Evolutionary conservation across 805 yeast species (phyloP).

Genomic region (Tetrapisispora pingtungensis): DNA sequence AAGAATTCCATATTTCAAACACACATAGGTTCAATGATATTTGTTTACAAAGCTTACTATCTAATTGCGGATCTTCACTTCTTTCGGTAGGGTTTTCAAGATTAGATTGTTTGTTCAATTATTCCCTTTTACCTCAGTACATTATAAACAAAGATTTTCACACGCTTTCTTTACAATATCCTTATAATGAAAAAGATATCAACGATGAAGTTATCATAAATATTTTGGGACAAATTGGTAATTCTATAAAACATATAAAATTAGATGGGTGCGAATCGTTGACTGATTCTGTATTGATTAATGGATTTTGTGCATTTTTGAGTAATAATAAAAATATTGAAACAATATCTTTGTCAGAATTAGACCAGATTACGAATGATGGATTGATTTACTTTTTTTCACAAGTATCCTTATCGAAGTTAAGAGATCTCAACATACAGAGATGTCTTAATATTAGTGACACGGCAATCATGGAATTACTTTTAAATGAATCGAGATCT

Average conservation of each 20-base stretch:
- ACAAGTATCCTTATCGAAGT: constrained; percentile 39
- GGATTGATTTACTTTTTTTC: constrained; percentile 52
- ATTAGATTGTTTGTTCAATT: constrained; percentile 61
- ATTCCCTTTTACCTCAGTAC: constrained; percentile 57
- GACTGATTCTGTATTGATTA: constrained; percentile 51
- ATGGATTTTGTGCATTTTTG: constrained; percentile 53
- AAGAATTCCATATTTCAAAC: constrained; percentile 54
- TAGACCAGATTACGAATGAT: constrained; percentile 61
- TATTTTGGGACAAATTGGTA: constrained; percentile 53
- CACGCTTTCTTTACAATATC: constrained; percentile 58
- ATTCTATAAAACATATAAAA: constrained; percentile 43
- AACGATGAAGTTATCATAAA: constrained; percentile 58
- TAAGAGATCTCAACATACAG: constrained; percentile 49
- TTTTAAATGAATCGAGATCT: constrained; percentile 46
- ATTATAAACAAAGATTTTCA: constrained; percentile 37
- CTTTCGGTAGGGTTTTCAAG: constrained; percentile 52
- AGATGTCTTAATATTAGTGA: constrained; percentile 63
- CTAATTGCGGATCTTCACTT: constrained; percentile 47
- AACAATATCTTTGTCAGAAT: constrained; percentile 43
- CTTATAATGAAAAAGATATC: constrained; percentile 53
- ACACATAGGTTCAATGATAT: constrained; percentile 75
- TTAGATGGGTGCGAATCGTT: constrained; percentile 67
- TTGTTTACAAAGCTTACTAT: constrained; percentile 52
- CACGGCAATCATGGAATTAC: constrained; percentile 45
- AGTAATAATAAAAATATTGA: constrained; percentile 35